Base-by-base conservation (phyloP, 1,284 basidiomycete species). In the Ustilago cynodontis region DNA sequence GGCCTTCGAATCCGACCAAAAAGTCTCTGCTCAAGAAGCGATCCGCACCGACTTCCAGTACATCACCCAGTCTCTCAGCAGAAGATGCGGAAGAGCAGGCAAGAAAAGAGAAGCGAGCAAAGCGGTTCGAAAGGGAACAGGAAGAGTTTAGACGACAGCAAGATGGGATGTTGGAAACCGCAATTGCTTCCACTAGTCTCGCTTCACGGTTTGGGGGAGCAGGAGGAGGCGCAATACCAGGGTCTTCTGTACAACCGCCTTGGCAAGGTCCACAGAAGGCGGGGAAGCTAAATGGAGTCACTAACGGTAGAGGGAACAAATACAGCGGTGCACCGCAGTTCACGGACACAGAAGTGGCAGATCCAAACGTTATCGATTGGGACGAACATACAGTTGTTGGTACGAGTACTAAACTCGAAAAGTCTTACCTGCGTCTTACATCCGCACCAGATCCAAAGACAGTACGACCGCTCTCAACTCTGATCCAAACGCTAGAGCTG, bases 381-480 rank as follows among this genome's bases (percentile, higher is more conserved):
- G 96, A 99, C 88, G 91, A 91, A 61, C 90, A 92, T 86, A 98
- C 95, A 4, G 98, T 99, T 81, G 93, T 97, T 55, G 97, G 97
- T 59, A 95, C 93, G 28, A 93, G 90, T 57, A 90, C 90, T 77
- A 93, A 93, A 80, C 88, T 97, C 28, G 98, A 98, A 88, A 99
- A 99, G 88, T 93, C 94, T 68, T 99, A 98, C 86, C 88, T 99
- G 28, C 92, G 97, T 39, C 88, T 99, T 67, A 99, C 97, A 54
- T 93, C 94, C 93, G 95, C 97, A 88, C 96, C 96, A 3, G 95
- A 93, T 87, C 94, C 95, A 52, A 93, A 94, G 82, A 92, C 93
- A 81, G 96, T 99, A 70, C 92, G 97, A 49, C 97, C 97, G 18
- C 91, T 95, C 70, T 86, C 90, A 53, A 89, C 98, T 51, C 89